Percentiles rank a stretch among this genome's conserved stretches.
Evolutionary conservation across 2,329 filamentous ascomycete genomes (phyloP).

Genomic region (Colletotrichum neosansevieriae): DNA sequence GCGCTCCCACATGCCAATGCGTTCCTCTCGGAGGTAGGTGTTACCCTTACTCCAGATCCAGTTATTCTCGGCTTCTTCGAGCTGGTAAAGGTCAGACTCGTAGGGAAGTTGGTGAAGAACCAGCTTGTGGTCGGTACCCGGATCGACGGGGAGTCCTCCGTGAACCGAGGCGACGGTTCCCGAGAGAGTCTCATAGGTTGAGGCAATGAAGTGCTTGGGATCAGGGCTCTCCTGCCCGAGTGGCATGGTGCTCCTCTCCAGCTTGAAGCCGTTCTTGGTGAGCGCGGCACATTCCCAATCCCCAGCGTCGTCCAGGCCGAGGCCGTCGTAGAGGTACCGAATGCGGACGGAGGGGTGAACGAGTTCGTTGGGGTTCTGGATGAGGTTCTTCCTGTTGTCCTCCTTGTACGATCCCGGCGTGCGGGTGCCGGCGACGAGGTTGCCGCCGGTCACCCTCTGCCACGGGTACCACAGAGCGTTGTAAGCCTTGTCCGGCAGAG

Average conservation of each 20-base stretch:
- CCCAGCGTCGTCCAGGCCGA: slow-evolving; percentile 47
- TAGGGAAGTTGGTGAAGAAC: slow-evolving; percentile 38
- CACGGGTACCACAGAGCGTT: slow-evolving; percentile 23
- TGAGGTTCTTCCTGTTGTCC: slow-evolving; percentile 27
- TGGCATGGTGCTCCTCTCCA: slow-evolving; percentile 6
- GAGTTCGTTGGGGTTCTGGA: slow-evolving; percentile 43
- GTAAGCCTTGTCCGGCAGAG: slow-evolving; percentile 29
- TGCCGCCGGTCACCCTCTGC: slow-evolving; percentile 10
- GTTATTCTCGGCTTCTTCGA: slow-evolving; percentile 17
- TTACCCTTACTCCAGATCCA: slow-evolving; percentile 35
- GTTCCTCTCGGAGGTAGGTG: slow-evolving; percentile 36
- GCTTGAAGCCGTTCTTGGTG: slow-evolving; percentile 38
- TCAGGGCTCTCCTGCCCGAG: background rate
- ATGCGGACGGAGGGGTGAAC: slow-evolving; percentile 50
- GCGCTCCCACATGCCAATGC: slow-evolving; percentile 43
- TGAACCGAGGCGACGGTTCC: slow-evolving; percentile 28
- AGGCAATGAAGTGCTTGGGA: slow-evolving; percentile 10
- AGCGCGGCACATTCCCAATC: slow-evolving; percentile 42
- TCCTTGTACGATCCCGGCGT: slow-evolving; percentile 45
- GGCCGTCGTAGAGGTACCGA: slow-evolving; percentile 47
- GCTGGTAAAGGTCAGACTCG: slow-evolving; percentile 37
- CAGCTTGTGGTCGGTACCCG: slow-evolving; percentile 1
- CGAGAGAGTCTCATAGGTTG: slow-evolving; percentile 30
- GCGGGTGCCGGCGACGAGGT: slow-evolving; percentile 28
- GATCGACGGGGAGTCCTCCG: background rate